Evolutionary conservation across 2,329 filamentous ascomycete genomes (phyloP).

Genomic region (Exophiala sp.): DNA sequence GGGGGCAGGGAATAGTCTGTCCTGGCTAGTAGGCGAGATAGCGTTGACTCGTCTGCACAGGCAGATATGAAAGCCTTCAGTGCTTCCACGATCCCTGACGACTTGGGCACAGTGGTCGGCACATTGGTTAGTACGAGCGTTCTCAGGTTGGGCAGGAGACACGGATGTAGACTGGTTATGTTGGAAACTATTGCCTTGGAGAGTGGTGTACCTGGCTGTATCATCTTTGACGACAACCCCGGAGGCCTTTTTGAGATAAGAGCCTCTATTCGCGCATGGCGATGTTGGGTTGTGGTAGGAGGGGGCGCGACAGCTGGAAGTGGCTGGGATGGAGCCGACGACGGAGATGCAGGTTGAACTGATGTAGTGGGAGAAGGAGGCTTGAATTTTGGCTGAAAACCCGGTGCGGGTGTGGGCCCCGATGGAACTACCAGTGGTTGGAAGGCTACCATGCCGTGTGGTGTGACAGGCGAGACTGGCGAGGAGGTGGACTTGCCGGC

Average conservation of each 20-base stretch:
- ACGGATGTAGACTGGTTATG: slow-evolving; percentile 46
- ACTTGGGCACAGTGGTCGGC: slow-evolving; percentile 40
- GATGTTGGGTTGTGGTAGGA: slow-evolving; percentile 20
- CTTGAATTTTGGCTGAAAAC: background rate
- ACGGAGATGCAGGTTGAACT: background rate
- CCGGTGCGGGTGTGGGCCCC: background rate
- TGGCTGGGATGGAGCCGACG: background rate
- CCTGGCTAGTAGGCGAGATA: slow-evolving; percentile 49
- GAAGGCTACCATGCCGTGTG: slow-evolving; percentile 8
- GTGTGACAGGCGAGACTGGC: slow-evolving; percentile 19
- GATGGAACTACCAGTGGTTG: slow-evolving; percentile 12
- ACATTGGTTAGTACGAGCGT: slow-evolving; percentile 54
- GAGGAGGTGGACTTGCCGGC: slow-evolving; percentile 20
- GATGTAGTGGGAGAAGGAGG: background rate
- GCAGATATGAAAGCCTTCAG: slow-evolving; percentile 52
- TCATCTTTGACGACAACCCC: slow-evolving; percentile 6
- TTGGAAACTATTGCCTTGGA: slow-evolving; percentile 30
- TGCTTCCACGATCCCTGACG: slow-evolving; percentile 39
- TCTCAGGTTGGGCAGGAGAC: slow-evolving; percentile 49
- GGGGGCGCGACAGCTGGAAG: background rate
- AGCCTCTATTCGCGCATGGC: slow-evolving; percentile 34
- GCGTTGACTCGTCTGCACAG: slow-evolving; percentile 51
- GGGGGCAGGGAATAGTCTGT: slow-evolving; percentile 57
- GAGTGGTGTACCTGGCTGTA: slow-evolving; percentile 15
- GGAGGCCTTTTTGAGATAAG: slow-evolving; percentile 38